Base-by-base conservation (phyloP, 768 basidiomycete genomes). In the Mycena vulgaris region DNA sequence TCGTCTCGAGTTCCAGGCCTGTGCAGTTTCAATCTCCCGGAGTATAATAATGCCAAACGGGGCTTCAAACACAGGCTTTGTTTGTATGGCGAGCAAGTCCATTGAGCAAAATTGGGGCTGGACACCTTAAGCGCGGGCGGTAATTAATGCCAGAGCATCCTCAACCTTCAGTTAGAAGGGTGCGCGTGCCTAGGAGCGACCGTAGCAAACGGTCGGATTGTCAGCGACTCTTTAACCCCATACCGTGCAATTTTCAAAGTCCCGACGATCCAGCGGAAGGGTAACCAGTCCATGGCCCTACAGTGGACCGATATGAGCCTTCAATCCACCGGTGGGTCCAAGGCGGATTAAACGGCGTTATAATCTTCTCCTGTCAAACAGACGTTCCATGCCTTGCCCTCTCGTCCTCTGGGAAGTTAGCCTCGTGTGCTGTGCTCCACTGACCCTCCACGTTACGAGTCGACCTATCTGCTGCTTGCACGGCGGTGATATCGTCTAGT, bases 301-400 rank as follows among this genome's bases (percentile, higher is more conserved):
- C n/a, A n/a, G n/a, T n/a, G n/a, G n/a, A n/a, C n/a, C n/a, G n/a
- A n/a, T n/a, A n/a, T n/a, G n/a, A n/a, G n/a, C n/a, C n/a, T n/a
- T n/a, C n/a, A n/a, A n/a, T n/a, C n/a, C n/a, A n/a, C n/a, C n/a
- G n/a, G n/a, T n/a, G n/a, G n/a, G n/a, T n/a, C n/a, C 49, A 51
- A 51, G 28, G 66, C 19, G 3, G 59, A 55, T 61, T 68, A 39
- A 55, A 55, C 59, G 59, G 59, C 52, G 66, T 55, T 68, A 39
- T 10, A 9, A 28, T 37, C 66, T 68, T 68, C 66, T 39, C 51
- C 66, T 68, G 66, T 68, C 66, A 68, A 40, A 68, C 59, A 68
- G 52, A 61, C 57, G 53, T 25, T 60, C 31, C 66, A 45, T 52
- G 66, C 66, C 19, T 39, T 9, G 33, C 33, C 48, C 23, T 10